Evolutionary conservation across 2,329 filamentous ascomycete species (phyloP).

Genomic region (Botrytis pseudocinerea): DNA sequence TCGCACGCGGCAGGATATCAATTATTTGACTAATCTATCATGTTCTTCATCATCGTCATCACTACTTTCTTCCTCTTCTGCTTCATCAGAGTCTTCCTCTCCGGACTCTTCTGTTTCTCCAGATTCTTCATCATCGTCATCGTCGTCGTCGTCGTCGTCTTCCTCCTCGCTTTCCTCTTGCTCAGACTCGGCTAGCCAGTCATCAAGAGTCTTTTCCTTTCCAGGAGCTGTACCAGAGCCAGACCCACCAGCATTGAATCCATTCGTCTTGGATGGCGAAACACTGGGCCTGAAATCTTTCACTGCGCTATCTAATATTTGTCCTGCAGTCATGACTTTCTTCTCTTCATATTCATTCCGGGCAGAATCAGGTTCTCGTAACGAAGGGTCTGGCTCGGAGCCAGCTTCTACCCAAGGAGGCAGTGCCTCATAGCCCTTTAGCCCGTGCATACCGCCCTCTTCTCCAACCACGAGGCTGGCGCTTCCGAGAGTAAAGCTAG

Average conservation of each 20-base stretch:
- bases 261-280: slow-evolving; percentile 51
- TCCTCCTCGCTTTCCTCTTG: slow-evolving; percentile 51
- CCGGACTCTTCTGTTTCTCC: slow-evolving; percentile 30
- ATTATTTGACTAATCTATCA: slow-evolving; percentile 41
- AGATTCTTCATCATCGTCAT: slow-evolving; percentile 47
- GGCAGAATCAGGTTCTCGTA: slow-evolving; percentile 62
- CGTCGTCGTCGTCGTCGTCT: slow-evolving; percentile 53
- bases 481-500: slow-evolving; percentile 76
- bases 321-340: slow-evolving; percentile 56
- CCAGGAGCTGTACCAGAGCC: slow-evolving; percentile 28
- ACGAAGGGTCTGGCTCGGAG: slow-evolving; percentile 71
- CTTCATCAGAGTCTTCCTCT: slow-evolving; percentile 20
- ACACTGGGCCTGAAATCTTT: slow-evolving; percentile 41
- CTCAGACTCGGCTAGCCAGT: slow-evolving; percentile 74
- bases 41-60: slow-evolving; percentile 36
- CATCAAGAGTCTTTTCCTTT: slow-evolving; percentile 77
- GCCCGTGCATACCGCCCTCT: slow-evolving; percentile 69
- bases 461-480: slow-evolving; percentile 81
- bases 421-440: slow-evolving; percentile 76
- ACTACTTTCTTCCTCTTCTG: slow-evolving; percentile 37
- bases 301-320: slow-evolving; percentile 62
- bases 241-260: slow-evolving; percentile 36
- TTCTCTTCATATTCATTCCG: slow-evolving; percentile 45
- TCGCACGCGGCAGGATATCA: neutral
- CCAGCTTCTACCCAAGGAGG: slow-evolving; percentile 84